Percentiles rank a stretch among this genome's conserved stretches.
These are phyloP conservation scores for Alternaria conjuncta DNA, from an alignment of 2,329 filamentous ascomycete species.

Conservation along the genomic window DNA sequence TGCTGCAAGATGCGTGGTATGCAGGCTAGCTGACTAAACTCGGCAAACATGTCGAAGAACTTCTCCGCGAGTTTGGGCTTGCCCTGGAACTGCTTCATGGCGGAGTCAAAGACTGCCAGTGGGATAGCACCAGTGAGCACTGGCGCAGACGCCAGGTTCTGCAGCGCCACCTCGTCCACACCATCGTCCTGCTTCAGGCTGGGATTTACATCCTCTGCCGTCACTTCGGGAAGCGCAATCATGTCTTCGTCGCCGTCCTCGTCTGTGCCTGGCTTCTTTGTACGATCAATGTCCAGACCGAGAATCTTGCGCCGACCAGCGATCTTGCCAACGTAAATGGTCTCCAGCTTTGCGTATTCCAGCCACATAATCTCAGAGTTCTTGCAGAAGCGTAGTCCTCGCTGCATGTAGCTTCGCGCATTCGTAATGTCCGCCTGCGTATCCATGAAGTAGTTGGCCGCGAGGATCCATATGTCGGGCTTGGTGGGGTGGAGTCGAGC, in stretches of 20 bases:
- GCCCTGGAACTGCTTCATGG: slow-evolving; percentile 77
- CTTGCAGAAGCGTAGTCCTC: slow-evolving; percentile 88
- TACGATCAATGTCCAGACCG: slow-evolving; percentile 62
- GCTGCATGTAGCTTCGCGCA: slow-evolving; percentile 84
- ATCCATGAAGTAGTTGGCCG: slow-evolving; percentile 80
- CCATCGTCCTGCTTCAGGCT: slow-evolving; percentile 58
- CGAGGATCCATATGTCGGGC: slow-evolving; percentile 80
- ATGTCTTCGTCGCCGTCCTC: slow-evolving; percentile 56
- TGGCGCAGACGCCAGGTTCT: slow-evolving; percentile 73
- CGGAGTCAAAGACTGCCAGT: slow-evolving; percentile 86
- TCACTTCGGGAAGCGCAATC: slow-evolving; percentile 65
- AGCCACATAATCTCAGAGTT: slow-evolving; percentile 77
- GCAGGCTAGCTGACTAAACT: slow-evolving; percentile 71
- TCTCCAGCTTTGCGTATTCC: slow-evolving; percentile 88
- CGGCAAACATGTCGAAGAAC: slow-evolving; percentile 81
- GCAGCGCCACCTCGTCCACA: slow-evolving; percentile 62
- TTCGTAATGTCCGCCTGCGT: slow-evolving; percentile 84
- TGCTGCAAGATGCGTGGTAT: slow-evolving; percentile 73
- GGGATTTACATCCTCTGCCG: slow-evolving; percentile 67
- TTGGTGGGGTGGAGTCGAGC: slow-evolving; percentile 86
- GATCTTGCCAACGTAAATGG: slow-evolving; percentile 88
- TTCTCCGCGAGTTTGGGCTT: slow-evolving; percentile 69
- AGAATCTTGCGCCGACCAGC: slow-evolving; percentile 73
- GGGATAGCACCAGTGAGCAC: slow-evolving; percentile 93
- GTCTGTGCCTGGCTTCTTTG: slow-evolving; percentile 51